Conservation (phyloP, 2,329 filamentous ascomycete genomes). For the Fusarium tanahbumbuense region DNA sequence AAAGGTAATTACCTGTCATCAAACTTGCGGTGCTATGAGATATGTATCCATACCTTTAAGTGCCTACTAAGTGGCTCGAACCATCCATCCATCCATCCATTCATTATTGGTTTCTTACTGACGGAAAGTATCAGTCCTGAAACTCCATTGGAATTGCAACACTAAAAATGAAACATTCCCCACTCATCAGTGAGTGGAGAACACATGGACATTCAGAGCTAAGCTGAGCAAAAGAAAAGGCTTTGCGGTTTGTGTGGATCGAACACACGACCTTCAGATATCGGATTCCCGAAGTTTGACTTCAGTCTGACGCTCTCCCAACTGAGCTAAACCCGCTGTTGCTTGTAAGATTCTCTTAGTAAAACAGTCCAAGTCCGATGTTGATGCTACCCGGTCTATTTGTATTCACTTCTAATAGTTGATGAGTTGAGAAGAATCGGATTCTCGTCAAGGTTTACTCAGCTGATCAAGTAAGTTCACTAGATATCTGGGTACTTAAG, state of each 20-base stretch:
- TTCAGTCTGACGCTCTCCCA: constrained; percentile 47
- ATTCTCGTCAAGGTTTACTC: background rate
- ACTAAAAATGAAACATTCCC: background rate
- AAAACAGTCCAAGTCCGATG: accelerated
- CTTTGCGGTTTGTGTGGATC: constrained; percentile 48
- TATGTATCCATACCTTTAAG: background rate
- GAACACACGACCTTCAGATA: constrained; percentile 50
- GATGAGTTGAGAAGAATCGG: background rate
- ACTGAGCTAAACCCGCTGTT: constrained; percentile 49
- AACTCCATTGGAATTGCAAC: background rate
- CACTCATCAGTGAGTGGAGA: background rate
- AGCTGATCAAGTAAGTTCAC: background rate
- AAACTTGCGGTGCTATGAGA: background rate
- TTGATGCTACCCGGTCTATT: background rate
- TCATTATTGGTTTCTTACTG: background rate
- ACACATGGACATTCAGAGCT: background rate
- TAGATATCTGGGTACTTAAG: too few relatives aligned
- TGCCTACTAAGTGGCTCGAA: background rate
- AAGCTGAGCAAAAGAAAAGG: constrained; percentile 13
- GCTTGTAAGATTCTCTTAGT: accelerated
- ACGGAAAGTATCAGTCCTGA: background rate
- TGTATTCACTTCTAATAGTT: background rate
- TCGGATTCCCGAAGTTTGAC: constrained; percentile 41
- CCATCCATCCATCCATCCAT: background rate
- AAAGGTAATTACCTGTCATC: background rate